Conservation (phyloP, 2,329 filamentous ascomycete genomes). For the Bipolaris cookei region DNA sequence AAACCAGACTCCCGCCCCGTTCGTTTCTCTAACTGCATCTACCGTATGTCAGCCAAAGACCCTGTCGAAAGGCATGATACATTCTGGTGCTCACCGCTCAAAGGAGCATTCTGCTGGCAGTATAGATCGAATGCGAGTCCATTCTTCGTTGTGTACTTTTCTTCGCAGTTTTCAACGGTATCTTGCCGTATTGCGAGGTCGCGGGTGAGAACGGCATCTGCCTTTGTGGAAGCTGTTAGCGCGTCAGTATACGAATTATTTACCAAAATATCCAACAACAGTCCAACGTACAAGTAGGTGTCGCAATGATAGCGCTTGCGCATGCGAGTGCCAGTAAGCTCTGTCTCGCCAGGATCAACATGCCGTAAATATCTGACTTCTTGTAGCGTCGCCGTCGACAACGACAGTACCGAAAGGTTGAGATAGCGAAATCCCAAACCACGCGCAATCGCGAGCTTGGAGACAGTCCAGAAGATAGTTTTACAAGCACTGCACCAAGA, state of each 20-base stretch:
- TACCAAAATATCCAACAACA: neutral
- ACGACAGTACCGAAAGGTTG: neutral
- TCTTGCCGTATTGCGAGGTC: slow-evolving; percentile 24
- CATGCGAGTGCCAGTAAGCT: slow-evolving; percentile 31
- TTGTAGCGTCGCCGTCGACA: neutral
- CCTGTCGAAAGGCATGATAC: neutral
- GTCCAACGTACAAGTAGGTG: slow-evolving; percentile 28
- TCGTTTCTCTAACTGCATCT: slow-evolving; percentile 24
- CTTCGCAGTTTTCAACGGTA: slow-evolving; percentile 22
- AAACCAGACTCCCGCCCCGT: slow-evolving; percentile 15
- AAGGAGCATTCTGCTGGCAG: slow-evolving; percentile 38
- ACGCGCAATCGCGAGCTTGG: neutral
- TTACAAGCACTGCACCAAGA: neutral
- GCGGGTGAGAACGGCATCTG: slow-evolving; percentile 18
- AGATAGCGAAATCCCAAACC: neutral
- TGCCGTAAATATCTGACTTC: slow-evolving; percentile 1
- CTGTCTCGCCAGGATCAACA: slow-evolving; percentile 10
- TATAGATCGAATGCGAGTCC: slow-evolving; percentile 42
- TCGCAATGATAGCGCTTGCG: slow-evolving; percentile 31
- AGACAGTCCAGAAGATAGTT: neutral
- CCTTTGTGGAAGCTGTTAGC: slow-evolving; percentile 25
- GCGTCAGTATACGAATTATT: slow-evolving; percentile 14
- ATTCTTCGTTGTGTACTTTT: slow-evolving; percentile 35
- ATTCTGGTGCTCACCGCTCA: slow-evolving; percentile 27
- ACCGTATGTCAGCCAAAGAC: slow-evolving; percentile 7